A percentile compares a stretch with the other conserved stretches of the same genome.
phyloP scores from a whole-genome alignment of 2,329 filamentous ascomycete genomes.

The Cladosporium oxysporum region DNA sequence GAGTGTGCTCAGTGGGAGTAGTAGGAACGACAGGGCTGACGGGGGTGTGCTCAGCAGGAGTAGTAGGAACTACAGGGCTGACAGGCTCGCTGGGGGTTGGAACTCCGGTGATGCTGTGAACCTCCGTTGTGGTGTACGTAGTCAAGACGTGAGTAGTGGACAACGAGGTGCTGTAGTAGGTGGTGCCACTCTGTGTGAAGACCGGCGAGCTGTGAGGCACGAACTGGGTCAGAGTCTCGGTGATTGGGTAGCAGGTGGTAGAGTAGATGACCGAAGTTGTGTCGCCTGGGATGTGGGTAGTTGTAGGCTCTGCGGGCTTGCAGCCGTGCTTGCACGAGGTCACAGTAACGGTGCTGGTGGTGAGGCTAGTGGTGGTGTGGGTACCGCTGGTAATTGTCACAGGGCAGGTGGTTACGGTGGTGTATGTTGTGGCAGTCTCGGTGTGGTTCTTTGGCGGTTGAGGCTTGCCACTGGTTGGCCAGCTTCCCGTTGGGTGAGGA shows the following conservation, averaged over 20 bases:
- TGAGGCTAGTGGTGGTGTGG: slow-evolving; percentile 15
- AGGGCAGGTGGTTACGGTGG: slow-evolving; percentile 18
- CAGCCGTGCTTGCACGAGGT: slow-evolving; percentile 19
- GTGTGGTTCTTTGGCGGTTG: slow-evolving; percentile 16
- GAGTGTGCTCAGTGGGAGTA: background rate
- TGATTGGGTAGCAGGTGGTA: slow-evolving; percentile 16
- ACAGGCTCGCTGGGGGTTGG: slow-evolving; percentile 8
- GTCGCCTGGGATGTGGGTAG: slow-evolving; percentile 12
- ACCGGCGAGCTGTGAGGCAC: slow-evolving; percentile 21
- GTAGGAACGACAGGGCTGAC: background rate
- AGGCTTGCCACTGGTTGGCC: slow-evolving; percentile 7
- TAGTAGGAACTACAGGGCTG: background rate
- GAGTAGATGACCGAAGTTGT: slow-evolving; percentile 17
- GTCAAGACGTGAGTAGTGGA: slow-evolving; percentile 18
- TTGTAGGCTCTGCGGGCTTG: slow-evolving; percentile 14
- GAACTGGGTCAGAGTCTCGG: slow-evolving; percentile 12
- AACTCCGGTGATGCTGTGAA: slow-evolving; percentile 10
- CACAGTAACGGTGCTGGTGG: slow-evolving; percentile 17
- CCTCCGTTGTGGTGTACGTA: slow-evolving; percentile 10
- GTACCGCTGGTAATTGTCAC: slow-evolving; percentile 17
- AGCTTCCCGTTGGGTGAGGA: slow-evolving; percentile 9
- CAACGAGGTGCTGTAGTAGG: slow-evolving; percentile 21
- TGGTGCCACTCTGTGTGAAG: slow-evolving; percentile 14
- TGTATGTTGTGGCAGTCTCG: slow-evolving; percentile 20
- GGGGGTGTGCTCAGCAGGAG: background rate